phyloP scores from a whole-genome alignment of 2,329 filamentous ascomycete genomes.

The Xylaria sp. region DNA sequence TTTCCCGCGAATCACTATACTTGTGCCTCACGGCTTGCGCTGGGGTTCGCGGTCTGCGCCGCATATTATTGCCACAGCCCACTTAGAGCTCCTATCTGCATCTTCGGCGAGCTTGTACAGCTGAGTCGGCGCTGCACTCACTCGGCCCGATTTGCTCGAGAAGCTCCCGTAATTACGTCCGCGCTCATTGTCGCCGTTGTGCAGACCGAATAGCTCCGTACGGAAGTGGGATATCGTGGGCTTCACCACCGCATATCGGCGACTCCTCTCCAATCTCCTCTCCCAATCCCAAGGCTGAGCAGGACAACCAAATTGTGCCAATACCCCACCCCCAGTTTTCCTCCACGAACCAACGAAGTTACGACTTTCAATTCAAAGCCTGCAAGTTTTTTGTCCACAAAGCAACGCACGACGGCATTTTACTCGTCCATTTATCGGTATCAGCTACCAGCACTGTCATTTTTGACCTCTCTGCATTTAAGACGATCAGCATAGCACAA shows the following conservation, averaged over 20 bases:
- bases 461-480: slow-evolving; percentile 19
- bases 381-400: slow-evolving; percentile 37
- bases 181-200: slow-evolving; percentile 32
- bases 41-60: slow-evolving; percentile 26
- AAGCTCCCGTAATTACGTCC: slow-evolving; percentile 36
- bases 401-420: slow-evolving; percentile 33
- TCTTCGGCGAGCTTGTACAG: slow-evolving; percentile 38
- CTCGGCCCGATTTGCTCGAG: slow-evolving; percentile 42
- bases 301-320: slow-evolving; percentile 37
- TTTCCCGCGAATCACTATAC: slow-evolving; percentile 26
- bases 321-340: slow-evolving; percentile 43
- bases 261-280: slow-evolving; percentile 14
- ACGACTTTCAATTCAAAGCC: slow-evolving; percentile 37
- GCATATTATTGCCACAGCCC: slow-evolving; percentile 37
- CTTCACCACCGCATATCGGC: slow-evolving; percentile 29
- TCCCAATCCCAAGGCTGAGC: slow-evolving; percentile 21
- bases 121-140: slow-evolving; percentile 40
- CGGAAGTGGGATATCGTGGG: slow-evolving; percentile 37
- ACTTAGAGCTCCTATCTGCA: slow-evolving; percentile 35
- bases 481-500: slow-evolving; percentile 9
- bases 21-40: slow-evolving; percentile 34
- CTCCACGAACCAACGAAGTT: slow-evolving; percentile 44
- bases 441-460: slow-evolving; percentile 20
- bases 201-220: slow-evolving; percentile 34
- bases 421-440: slow-evolving; percentile 34